Percentiles rank a stretch among this genome's conserved stretches.
Conservation (phyloP, 768 basidiomycete genomes). For the Kwoniella europaea region DNA sequence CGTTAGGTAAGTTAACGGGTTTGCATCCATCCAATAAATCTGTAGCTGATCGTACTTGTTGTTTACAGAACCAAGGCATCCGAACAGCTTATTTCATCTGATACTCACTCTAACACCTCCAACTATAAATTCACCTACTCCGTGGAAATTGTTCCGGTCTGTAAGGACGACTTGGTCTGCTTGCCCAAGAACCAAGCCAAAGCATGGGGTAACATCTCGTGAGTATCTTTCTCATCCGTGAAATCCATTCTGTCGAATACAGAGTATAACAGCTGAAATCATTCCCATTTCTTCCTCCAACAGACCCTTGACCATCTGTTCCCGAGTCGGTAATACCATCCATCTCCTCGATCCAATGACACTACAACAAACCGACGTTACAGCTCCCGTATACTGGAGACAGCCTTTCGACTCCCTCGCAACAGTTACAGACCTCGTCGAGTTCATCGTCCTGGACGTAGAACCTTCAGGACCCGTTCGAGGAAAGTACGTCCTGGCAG, state of each 20-base stretch:
- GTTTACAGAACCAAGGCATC: slow-evolving; percentile 78
- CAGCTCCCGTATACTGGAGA: slow-evolving; percentile 85
- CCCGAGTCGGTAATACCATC: slow-evolving; percentile 86
- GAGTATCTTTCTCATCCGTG: slow-evolving; percentile 11
- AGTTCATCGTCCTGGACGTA: slow-evolving; percentile 93
- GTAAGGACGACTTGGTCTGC: slow-evolving; percentile 96
- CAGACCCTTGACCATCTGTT: slow-evolving; percentile 80
- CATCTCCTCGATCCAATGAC: slow-evolving; percentile 90
- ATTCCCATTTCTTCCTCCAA: background rate
- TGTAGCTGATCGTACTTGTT: background rate
- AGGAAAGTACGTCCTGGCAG: slow-evolving; percentile 82
- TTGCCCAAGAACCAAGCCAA: slow-evolving; percentile 82
- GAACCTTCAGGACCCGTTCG: slow-evolving; percentile 75
- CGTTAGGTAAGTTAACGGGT: slow-evolving; percentile 66
- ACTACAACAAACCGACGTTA: slow-evolving; percentile 79
- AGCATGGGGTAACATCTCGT: slow-evolving; percentile 79
- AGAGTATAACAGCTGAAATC: background rate
- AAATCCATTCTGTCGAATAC: background rate
- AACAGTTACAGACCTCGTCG: slow-evolving; percentile 79
- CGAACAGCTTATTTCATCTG: slow-evolving; percentile 89
- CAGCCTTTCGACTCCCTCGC: slow-evolving; percentile 83
- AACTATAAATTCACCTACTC: slow-evolving; percentile 98
- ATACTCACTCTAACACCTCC: slow-evolving; percentile 88
- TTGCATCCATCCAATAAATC: background rate
- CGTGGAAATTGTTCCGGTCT: slow-evolving; percentile 93